These are phyloP conservation scores for Pseudonitzschia pungens DNA, from an alignment of 108 stramenopile species.

Conservation along the genomic window DNA sequence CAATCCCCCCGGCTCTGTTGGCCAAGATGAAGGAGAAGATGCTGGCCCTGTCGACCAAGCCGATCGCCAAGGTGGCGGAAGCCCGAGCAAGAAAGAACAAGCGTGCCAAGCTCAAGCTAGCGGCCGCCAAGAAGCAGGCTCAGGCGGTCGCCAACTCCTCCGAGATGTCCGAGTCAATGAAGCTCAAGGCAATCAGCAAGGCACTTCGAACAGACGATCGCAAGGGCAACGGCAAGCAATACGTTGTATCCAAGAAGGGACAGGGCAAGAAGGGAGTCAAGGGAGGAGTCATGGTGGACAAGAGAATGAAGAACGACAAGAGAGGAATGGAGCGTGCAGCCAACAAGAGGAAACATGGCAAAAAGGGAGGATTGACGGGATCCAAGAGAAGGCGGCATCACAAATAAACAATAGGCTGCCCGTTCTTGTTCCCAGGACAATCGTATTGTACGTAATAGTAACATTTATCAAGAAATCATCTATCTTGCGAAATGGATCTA, in stretches of 20 bases:
- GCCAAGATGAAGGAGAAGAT: slow-evolving; percentile 95
- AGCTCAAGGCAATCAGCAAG: slow-evolving; percentile 96
- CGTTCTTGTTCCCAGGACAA: background rate
- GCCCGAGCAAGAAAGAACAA: slow-evolving; percentile 94
- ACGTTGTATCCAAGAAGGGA: slow-evolving; percentile 90
- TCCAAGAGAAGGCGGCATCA: slow-evolving; percentile 73
- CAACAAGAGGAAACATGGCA: slow-evolving; percentile 82
- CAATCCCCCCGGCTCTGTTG: slow-evolving; percentile 89
- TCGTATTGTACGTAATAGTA: background rate
- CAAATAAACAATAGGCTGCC: slow-evolving; percentile 19
- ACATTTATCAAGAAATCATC: background rate
- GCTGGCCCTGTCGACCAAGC: slow-evolving; percentile 82
- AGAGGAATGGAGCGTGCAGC: slow-evolving; percentile 67
- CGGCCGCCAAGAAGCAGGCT: slow-evolving; percentile 95
- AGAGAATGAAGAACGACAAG: slow-evolving; percentile 93
- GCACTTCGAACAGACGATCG: slow-evolving; percentile 84
- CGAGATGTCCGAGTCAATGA: slow-evolving; percentile 94
- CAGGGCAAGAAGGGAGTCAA: slow-evolving; percentile 68
- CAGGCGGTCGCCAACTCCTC: slow-evolving; percentile 85
- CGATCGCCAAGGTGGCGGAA: slow-evolving; percentile 99
- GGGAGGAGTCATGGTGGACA: slow-evolving; percentile 93
- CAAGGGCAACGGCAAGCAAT: slow-evolving; percentile 79
- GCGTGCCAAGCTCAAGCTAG: slow-evolving; percentile 78
- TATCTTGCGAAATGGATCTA: background rate
- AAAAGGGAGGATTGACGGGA: slow-evolving; percentile 80